A percentile compares a stretch with the other conserved stretches of the same genome.
Evolutionary conservation across 169 alveolate species (phyloP).

Genomic region (Eimeria necatrix): DNA sequence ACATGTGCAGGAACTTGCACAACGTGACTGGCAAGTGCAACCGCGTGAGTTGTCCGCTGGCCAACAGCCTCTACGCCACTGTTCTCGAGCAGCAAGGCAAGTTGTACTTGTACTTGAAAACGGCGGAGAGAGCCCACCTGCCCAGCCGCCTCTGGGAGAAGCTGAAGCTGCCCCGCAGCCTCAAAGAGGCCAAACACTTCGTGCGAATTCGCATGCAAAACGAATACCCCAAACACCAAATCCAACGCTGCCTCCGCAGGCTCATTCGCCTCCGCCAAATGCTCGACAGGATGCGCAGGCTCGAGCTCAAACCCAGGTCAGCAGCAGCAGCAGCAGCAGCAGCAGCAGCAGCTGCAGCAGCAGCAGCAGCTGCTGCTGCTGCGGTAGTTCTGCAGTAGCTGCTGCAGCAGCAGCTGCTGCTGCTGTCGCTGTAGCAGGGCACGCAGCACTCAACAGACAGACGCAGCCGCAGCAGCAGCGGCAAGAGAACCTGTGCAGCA

Average conservation of each 20-base stretch:
- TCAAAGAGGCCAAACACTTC: slow-evolving; percentile 94
- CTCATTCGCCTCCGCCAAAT: slow-evolving; percentile 97
- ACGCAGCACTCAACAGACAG: no score
- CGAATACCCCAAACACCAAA: slow-evolving; percentile 96
- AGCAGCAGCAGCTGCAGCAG: neutral
- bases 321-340: neutral
- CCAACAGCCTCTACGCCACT: slow-evolving; percentile 98
- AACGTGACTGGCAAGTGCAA: slow-evolving; percentile 99
- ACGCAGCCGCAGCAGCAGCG: no score
- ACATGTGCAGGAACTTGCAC: slow-evolving; percentile 88
- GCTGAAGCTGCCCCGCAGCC: slow-evolving; percentile 94
- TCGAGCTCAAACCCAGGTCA: slow-evolving; percentile 86
- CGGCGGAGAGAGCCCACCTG: slow-evolving; percentile 98
- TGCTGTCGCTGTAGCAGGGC: no score
- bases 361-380: neutral
- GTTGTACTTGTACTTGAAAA: slow-evolving; percentile 90
- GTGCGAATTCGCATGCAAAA: slow-evolving; percentile 95
- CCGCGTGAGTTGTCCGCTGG: slow-evolving; percentile 98
- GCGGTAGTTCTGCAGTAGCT: slow-evolving; percentile 80
- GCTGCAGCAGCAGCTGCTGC: neutral
- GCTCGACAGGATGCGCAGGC: slow-evolving; percentile 95
- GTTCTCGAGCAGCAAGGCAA: slow-evolving; percentile 94
- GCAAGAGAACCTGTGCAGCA: no score
- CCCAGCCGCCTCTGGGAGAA: slow-evolving; percentile 99
- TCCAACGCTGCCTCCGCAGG: slow-evolving; percentile 98